Percentiles rank a stretch among this genome's conserved stretches.
Conservation (phyloP, 1,139 yeast species). For the Pichiaceae sp. region DNA sequence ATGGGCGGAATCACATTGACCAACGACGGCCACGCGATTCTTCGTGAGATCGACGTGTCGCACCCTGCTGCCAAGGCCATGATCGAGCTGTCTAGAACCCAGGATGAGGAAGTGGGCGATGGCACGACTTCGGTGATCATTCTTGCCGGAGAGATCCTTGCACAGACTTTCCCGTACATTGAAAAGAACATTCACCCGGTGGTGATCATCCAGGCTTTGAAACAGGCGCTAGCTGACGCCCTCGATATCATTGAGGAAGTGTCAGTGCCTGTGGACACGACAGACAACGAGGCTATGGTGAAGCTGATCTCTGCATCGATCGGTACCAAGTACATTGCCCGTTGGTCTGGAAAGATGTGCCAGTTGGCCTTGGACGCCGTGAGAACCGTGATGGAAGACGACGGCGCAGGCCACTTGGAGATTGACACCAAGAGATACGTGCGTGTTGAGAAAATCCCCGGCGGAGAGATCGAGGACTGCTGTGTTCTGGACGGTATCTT, state of each 20-base stretch:
- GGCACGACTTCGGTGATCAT: constrained; percentile 96
- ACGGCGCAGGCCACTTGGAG: constrained; percentile 61
- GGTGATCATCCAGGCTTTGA: constrained; percentile 87
- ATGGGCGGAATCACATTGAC: constrained; percentile 98
- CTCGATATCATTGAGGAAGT: constrained; percentile 79
- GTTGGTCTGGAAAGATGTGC: constrained; percentile 94
- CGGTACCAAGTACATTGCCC: constrained; percentile 89
- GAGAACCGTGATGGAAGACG: constrained; percentile 64
- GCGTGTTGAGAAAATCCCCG: constrained; percentile 92
- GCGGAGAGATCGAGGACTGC: constrained; percentile 91
- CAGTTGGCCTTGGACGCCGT: constrained; percentile 82
- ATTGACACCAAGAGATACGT: constrained; percentile 91
- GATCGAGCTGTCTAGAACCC: constrained; percentile 95
- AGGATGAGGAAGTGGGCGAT: constrained; percentile 98
- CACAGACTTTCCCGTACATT: constrained; percentile 88
- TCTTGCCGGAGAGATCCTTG: constrained; percentile 92
- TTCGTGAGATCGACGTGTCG: constrained; percentile 83
- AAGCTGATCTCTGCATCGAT: constrained; percentile 83
- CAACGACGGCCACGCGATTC: constrained; percentile 94
- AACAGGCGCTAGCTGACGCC: constrained; percentile 87
- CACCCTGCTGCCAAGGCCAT: constrained; percentile 99
- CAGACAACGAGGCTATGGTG: constrained; percentile 80
- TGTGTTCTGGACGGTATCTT: constrained; percentile 85
- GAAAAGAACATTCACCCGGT: constrained; percentile 97
- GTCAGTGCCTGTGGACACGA: constrained; percentile 75